Base-by-base conservation (phyloP, 2,329 filamentous ascomycete genomes). In the Beauveria bassiana region DNA sequence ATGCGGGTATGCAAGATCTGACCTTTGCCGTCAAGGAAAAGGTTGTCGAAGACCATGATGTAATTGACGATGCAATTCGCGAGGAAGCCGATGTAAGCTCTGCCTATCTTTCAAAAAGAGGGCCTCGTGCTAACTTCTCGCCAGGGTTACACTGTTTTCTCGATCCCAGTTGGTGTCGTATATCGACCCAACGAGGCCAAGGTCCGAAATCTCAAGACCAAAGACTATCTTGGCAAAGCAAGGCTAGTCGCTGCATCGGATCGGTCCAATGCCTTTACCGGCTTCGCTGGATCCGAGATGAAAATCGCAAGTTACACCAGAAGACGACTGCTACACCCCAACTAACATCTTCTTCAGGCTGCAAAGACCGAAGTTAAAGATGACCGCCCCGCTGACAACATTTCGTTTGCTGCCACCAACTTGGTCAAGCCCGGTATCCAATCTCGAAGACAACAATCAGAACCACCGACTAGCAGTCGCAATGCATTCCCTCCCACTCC, bases 401-500 rank as follows among this genome's bases (percentile, higher is more conserved):
- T 97, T 57, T 97, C 93, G 1, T 98, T 89, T 69, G 95, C 91
- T 28, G 93, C 93, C 5, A 91, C 91, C 45, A 96, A 98, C 68
- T 85, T 98, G 9, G 93, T 98, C 64, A 95, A 95, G 72, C 88
- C 91, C 38, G 90, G 89, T 55, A 79, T 98, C 40, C 83, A 84
- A 67, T 93, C 89, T 70, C 86, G 90, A 66, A 84, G 89, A 69
- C 91, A 96, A 69, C 91, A 95, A 70, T 95, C 90, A 20, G 92
- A 95, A 70, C 91, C 91, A 9, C 90, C 91, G 0, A 79, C 86
- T 65, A 79, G 86, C 65, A 85, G 84, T 71, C 86, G 91, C 68
- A 90, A 90, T 68, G 84, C 93, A 65, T 97, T 98, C 78, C 95
- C 95, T 20, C 95, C 95, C n/a, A 98, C 95, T n/a, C 95, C 95